Evolutionary conservation across 192 early-diverging fungal genomes (phyloP), one percentile per base, ranked within the genome.

Genomic region (Diversispora epigaea): DNA sequence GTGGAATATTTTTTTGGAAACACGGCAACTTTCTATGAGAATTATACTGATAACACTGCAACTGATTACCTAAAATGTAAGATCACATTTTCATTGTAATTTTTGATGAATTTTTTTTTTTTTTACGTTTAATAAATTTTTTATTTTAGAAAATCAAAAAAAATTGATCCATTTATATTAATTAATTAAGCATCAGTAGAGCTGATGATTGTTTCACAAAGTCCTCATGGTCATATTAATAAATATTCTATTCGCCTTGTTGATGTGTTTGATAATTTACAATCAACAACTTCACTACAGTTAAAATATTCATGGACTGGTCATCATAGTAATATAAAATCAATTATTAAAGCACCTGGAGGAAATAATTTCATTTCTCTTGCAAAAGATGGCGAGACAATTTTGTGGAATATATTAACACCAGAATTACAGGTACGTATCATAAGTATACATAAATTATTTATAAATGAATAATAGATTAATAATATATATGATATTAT

Each of bases 161-260:
- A 21, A 44, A 32, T 69, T 32, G 4, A 63, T 32, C 12, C 61
- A 25, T 75, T 19, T 40, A 43, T 55, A 40, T 56, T 41, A 11
- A 14, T 17, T 11, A 56, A n/a, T 32, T 15, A 71, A 71, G 55
- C 40, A 41, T 71, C 77, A 5, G 81, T 86, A 6, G 91, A 93
- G 70, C 78, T 94, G 1, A 82, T 81, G 6, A 80, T 94, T 44
- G 74, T 91, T 4, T 86, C 85, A 11, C 85, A 85, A 55, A 86
- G 81, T 74, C 79, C 77, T 5, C 84, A 88, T 40, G 92, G 91
- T 3, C 84, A 86, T 3, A 71, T 93, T 25, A 86, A 86, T 66
- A 83, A 84, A 25, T 94, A 92, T 71, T 85, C 86, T 25, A 87
- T 93, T 71, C 89, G 92, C 62, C 77, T 95, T 41, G 85, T 93